phyloP scores from a whole-genome alignment of 2,329 filamentous ascomycete species.

The Fusarium sp. region DNA sequence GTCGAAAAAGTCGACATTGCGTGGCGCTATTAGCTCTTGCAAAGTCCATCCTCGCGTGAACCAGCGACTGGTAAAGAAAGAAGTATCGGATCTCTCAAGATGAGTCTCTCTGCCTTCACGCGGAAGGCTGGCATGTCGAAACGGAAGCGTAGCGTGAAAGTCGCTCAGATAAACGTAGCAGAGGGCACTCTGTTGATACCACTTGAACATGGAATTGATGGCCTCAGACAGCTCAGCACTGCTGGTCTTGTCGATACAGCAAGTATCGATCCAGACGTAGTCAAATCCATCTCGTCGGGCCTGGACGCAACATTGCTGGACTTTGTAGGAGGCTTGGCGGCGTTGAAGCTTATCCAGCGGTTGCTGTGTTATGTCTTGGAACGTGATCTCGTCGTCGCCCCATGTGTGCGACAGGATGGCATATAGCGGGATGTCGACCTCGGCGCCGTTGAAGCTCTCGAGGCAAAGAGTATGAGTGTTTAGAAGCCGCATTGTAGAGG shows the following conservation, averaged over 20 bases:
- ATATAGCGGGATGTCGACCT: constrained; percentile 41
- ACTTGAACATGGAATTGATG: constrained; percentile 47
- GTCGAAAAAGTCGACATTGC: constrained; percentile 46
- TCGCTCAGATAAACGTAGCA: constrained; percentile 46
- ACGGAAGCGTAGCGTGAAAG: neutral
- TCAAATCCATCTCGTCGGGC: constrained; percentile 20
- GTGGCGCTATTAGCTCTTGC: constrained; percentile 48
- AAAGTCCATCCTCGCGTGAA: constrained; percentile 45
- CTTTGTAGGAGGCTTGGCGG: constrained; percentile 33
- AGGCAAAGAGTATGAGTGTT: constrained; percentile 39
- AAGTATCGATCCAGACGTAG: constrained; percentile 47
- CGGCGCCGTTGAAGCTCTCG: constrained; percentile 37
- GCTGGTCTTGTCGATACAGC: constrained; percentile 46
- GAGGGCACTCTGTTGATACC: constrained; percentile 40
- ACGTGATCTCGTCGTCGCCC: constrained; percentile 46
- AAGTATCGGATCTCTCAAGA: constrained; percentile 1
- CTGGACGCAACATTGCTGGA: constrained; percentile 28
- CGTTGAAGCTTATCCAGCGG: neutral
- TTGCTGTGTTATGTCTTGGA: constrained; percentile 41
- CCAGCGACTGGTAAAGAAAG: constrained; percentile 38
- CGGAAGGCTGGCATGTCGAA: neutral
- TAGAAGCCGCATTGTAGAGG: constrained; percentile 44
- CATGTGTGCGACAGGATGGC: constrained; percentile 54
- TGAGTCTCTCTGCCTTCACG: neutral
- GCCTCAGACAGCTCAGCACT: constrained; percentile 45